Conservation (phyloP, 1,139 yeast genomes). For the Taphrina communis region DNA sequence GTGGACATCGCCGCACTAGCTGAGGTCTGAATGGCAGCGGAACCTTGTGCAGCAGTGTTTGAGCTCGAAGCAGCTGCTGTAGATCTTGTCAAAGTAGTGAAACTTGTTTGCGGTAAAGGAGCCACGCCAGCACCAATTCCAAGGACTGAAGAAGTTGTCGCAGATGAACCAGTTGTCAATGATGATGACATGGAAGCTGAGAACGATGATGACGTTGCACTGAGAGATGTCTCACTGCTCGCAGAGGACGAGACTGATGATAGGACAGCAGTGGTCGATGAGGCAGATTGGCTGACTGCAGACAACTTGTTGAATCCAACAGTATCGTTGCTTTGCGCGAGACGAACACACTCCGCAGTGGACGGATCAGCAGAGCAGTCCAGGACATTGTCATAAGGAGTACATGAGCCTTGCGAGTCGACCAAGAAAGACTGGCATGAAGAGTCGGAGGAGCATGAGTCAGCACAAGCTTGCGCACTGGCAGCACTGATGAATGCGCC, state of each 20-base stretch:
- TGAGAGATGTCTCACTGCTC: background rate
- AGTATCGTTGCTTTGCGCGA: background rate
- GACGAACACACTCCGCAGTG: background rate
- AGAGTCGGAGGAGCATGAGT: background rate
- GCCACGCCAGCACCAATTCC: background rate
- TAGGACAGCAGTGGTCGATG: too few species aligned
- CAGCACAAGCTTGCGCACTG: background rate
- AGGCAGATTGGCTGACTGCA: background rate
- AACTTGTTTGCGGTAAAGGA: background rate
- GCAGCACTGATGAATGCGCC: slow-evolving; percentile 12
- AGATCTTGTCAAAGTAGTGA: background rate
- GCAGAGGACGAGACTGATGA: background rate
- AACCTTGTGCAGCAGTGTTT: too few species aligned
- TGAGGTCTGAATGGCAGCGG: background rate
- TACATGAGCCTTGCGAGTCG: background rate
- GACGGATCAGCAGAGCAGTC: background rate
- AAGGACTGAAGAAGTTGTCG: background rate
- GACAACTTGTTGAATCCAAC: background rate
- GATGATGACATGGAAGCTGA: background rate
- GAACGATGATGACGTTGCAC: background rate
- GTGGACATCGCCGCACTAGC: background rate
- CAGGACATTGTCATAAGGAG: background rate
- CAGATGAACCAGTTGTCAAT: too few species aligned
- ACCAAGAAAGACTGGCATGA: slow-evolving; percentile 1
- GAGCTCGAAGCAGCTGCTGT: background rate